Evolutionary conservation across 257 asterid species (phyloP).

Genomic region (Cruciata laevipes): DNA sequence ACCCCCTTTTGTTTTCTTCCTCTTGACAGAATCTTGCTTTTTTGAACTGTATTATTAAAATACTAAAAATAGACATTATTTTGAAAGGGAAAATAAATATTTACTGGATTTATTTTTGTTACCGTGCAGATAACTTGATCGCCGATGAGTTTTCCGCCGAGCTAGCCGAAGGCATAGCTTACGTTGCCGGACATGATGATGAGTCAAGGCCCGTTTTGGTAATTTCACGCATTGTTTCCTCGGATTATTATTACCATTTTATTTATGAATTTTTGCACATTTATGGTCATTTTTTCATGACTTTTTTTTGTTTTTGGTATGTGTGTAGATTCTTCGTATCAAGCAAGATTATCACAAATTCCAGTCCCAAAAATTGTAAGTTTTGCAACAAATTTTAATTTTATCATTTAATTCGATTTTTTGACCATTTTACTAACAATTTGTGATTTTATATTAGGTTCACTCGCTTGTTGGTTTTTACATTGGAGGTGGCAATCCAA

Average conservation of each 20-base stretch:
- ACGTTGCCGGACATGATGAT: conserved; percentile 91
- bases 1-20: conserved; percentile 27
- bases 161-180: conserved; percentile 87
- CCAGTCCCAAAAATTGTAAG: conserved; percentile 80
- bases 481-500: conserved; percentile 91
- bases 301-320: neutral
- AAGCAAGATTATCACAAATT: conserved; percentile 92
- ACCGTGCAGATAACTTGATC: conserved; percentile 53
- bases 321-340: conserved; percentile 64
- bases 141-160: conserved; percentile 98
- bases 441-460: conserved; percentile 30
- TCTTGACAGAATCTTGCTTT: conserved; percentile 30
- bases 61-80: neutral
- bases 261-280: neutral
- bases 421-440: neutral
- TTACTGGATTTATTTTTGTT: neutral
- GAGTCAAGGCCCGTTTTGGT: conserved; percentile 87
- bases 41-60: conserved; percentile 10
- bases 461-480: conserved; percentile 69
- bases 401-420: no score
- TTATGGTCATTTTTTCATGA: neutral
- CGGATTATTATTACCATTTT: neutral
- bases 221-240: conserved; percentile 2
- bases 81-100: neutral
- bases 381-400: neutral